A percentile compares a stretch with the other conserved stretches of the same genome.
Conservation (phyloP, 176 grass and related monocot genomes). For the Typha latifolia region DNA sequence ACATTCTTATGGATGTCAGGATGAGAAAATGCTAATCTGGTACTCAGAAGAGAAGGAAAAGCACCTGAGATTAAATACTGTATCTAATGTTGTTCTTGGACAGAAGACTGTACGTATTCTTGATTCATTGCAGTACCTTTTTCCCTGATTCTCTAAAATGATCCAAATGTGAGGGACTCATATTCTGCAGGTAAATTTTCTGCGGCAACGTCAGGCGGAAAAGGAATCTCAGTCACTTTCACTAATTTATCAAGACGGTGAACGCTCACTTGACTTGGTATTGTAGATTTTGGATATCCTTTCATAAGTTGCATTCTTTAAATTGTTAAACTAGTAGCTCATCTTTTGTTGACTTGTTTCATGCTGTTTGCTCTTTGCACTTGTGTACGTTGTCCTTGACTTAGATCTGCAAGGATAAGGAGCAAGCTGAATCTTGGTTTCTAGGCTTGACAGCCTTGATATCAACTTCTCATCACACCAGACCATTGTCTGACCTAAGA, state of each 20-base stretch:
- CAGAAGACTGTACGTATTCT: slow-evolving; percentile 75
- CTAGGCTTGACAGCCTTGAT: slow-evolving; percentile 53
- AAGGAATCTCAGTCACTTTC: slow-evolving; percentile 84
- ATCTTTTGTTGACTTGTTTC: background rate
- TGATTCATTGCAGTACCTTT: slow-evolving; percentile 2
- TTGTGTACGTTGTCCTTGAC: background rate
- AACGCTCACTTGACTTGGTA: slow-evolving; percentile 96
- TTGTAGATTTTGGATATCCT: background rate
- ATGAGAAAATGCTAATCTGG: slow-evolving; percentile 81
- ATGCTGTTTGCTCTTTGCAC: background rate
- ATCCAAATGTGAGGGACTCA: slow-evolving; percentile 2
- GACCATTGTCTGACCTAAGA: slow-evolving; percentile 49
- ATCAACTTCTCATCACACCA: slow-evolving; percentile 41
- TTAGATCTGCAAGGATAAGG: slow-evolving; percentile 87
- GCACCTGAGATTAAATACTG: slow-evolving; percentile 50
- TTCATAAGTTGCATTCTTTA: slow-evolving; percentile 9
- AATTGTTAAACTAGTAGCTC: slow-evolving; percentile 2
- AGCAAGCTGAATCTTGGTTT: slow-evolving; percentile 84
- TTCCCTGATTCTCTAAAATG: background rate
- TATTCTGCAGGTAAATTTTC: slow-evolving; percentile 72
- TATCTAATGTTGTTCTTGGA: slow-evolving; percentile 64
- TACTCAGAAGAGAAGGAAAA: slow-evolving; percentile 80
- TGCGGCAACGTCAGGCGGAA: slow-evolving; percentile 60
- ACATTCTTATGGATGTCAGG: slow-evolving; percentile 40
- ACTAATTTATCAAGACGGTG: slow-evolving; percentile 65